Conservation (phyloP, 1,284 basidiomycete species). For the Amylostereum areolatum region DNA sequence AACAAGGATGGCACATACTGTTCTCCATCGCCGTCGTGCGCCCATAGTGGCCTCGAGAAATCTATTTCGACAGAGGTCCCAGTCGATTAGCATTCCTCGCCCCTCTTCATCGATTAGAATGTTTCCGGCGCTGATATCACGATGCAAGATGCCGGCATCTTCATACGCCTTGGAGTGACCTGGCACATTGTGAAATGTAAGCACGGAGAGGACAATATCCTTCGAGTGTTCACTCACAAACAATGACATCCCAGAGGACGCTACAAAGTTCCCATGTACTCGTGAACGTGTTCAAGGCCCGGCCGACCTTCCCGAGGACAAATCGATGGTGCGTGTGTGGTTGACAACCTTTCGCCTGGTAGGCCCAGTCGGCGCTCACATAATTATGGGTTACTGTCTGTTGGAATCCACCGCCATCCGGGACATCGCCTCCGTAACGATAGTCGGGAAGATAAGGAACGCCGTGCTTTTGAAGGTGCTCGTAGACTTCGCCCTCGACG, state of each 20-base stretch:
- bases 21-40: no score
- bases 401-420: no score
- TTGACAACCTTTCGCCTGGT: not conserved
- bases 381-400: not conserved
- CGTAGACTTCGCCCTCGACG: not conserved
- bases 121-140: constrained; percentile 1
- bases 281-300: not conserved
- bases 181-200: not conserved
- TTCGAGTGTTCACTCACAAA: not conserved
- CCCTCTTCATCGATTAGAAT: not conserved
- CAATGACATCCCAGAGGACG: not conserved
- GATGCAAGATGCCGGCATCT: not conserved
- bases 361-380: not conserved
- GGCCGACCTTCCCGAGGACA: not conserved
- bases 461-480: not conserved
- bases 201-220: not conserved
- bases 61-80: not conserved
- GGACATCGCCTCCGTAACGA: not conserved
- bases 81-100: not conserved
- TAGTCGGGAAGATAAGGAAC: not conserved
- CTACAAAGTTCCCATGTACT: not conserved
- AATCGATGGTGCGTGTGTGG: not conserved
- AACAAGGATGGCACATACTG: no score
- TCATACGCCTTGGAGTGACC: not conserved
- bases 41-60: no score